Evolutionary conservation across 1,139 yeast species (phyloP), one percentile per base, ranked within the genome.

Genomic region (Yamadazyma blattariae): DNA sequence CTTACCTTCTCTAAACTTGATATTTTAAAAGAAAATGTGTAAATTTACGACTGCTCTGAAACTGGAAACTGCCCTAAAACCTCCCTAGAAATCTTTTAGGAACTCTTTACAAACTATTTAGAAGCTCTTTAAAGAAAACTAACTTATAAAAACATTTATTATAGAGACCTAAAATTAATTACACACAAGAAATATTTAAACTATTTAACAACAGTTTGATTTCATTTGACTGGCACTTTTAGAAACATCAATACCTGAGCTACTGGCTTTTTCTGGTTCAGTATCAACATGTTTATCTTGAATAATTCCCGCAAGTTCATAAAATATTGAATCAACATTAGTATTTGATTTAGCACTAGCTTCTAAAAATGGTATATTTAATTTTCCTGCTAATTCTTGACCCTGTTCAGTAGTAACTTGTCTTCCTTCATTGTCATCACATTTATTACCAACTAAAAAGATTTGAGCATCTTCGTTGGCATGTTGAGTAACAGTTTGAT

Each of bases 401-500:
- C 98, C 98, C 61, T 90, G 95, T 54, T 90, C 96, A 42, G 77
- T 73, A 20, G 90, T 71, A 12, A 92, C 94, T 39, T 81, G 86
- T 61, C 82, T 71, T 42, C 77, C 67, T 59, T 68, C 96, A 64
- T 62, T 86, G 61, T 86, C 90, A 55, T 92, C 98, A 57, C 87
- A 82, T 71, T 92, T 92, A 72, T 92, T 92, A 46, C 97, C 98
- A 22, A 92, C 97, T 47, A 92, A 73, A 55, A 92, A 83, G 56
- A 90, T 75, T 59, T 88, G 96, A 14, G 96, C 97, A 53, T 89
- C 96, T 50, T 89, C 97, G 52, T 84, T 85, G 30, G 98, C 97
- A 54, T 94, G 96, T 59, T 89, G 96, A 57, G 89, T 86, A 30
- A 92, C 97, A 23, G 97, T 90, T 52, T 85, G 81, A 66, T 77